phyloP scores from a whole-genome alignment of 139 green algal species.

The Tetraselmis chui region DNA sequence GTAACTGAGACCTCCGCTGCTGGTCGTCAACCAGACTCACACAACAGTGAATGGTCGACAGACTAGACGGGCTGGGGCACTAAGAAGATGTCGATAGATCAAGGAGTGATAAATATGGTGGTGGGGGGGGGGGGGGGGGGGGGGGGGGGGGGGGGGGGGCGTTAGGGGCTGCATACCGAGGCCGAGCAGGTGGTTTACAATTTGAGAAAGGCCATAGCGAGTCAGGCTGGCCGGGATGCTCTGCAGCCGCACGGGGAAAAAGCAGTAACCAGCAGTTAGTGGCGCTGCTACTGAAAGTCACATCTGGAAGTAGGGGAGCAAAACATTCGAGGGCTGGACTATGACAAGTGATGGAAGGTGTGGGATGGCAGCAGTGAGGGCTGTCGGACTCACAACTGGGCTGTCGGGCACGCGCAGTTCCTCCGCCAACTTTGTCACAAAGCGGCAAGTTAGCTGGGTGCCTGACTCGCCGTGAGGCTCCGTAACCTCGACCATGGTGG shows the following conservation, averaged over 20 bases:
- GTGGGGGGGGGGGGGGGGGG: not conserved
- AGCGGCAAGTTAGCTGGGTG: constrained; percentile 68
- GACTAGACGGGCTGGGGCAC: no score
- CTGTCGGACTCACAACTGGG: constrained; percentile 55
- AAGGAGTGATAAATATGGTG: not conserved
- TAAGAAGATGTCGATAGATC: not conserved
- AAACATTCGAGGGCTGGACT: not conserved
- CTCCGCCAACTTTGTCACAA: constrained; percentile 72
- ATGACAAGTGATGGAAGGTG: no score
- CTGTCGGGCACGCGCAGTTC: constrained; percentile 60
- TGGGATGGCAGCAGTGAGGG: not conserved
- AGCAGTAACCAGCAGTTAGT: no score
- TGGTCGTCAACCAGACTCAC: no score
- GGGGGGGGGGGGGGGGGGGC: no score
- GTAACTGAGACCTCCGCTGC: no score
- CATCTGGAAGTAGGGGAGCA: not conserved
- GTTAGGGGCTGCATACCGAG: constrained; percentile 46
- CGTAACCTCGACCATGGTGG: no score
- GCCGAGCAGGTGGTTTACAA: constrained; percentile 90
- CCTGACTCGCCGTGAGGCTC: constrained; percentile 31
- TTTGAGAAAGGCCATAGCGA: constrained; percentile 88
- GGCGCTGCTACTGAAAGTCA: not conserved
- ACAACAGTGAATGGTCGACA: no score
- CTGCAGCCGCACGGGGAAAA: constrained; percentile 27
- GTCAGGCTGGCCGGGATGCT: constrained; percentile 78